Evolutionary conservation across 202 grass and related monocot species (phyloP).

Genomic region (Digitaria exilis): DNA sequence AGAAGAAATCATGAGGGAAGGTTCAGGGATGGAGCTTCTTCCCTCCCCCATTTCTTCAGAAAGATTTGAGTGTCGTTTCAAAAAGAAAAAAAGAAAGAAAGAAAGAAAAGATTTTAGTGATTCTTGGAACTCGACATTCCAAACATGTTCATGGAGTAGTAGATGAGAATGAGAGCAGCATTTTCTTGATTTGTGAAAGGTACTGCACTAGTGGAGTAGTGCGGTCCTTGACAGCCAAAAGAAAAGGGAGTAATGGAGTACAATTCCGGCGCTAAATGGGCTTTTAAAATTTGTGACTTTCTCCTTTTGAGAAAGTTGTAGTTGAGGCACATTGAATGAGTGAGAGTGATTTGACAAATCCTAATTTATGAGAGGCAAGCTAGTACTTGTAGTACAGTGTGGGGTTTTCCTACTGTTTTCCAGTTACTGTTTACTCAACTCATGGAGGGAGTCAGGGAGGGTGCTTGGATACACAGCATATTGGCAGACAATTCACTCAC

Average conservation of each 20-base stretch:
- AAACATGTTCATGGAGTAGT: not conserved
- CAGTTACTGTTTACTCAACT: not conserved
- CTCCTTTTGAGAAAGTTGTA: constrained; percentile 35
- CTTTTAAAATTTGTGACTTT: not conserved
- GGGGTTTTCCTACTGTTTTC: not conserved
- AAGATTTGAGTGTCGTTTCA: not conserved
- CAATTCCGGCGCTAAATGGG: constrained; percentile 22
- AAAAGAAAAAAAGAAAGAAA: no score
- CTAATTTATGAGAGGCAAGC: constrained; percentile 21
- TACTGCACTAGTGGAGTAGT: constrained; percentile 11
- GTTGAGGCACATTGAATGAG: constrained; percentile 39
- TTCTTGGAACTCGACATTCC: not conserved
- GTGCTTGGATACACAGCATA: constrained; percentile 22
- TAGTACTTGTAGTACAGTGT: constrained; percentile 5
- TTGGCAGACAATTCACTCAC: not conserved
- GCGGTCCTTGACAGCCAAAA: constrained; percentile 2
- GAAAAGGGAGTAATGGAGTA: not conserved
- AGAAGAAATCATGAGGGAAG: not conserved
- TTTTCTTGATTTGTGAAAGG: not conserved
- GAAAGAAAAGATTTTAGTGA: not conserved
- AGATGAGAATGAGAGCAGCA: not conserved
- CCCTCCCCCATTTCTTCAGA: constrained; percentile 1
- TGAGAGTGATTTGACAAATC: constrained; percentile 42
- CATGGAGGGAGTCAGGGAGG: constrained; percentile 21
- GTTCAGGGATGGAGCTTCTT: constrained; percentile 11